Conservation (phyloP, 2,329 filamentous ascomycete genomes). For the Alternaria ventricosa region DNA sequence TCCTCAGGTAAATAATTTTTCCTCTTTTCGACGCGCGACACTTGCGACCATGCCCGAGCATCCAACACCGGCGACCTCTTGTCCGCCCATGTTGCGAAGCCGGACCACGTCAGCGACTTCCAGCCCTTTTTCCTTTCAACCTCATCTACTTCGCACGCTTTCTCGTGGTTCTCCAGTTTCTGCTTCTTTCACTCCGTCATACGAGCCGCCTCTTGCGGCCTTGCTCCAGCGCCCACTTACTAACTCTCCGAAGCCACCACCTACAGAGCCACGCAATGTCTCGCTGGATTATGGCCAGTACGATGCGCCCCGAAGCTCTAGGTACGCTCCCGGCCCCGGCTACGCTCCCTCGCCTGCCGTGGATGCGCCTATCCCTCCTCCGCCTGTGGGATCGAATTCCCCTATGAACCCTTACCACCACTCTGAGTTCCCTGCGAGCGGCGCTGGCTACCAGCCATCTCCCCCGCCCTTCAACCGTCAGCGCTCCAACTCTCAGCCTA, state of each 20-base stretch:
- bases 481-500: slow-evolving; percentile 45
- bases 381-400: slow-evolving; percentile 28
- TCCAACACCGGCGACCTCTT: slow-evolving; percentile 26
- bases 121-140: slow-evolving; percentile 22
- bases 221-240: slow-evolving; percentile 38
- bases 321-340: slow-evolving; percentile 41
- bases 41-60: slow-evolving; percentile 29
- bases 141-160: slow-evolving; percentile 27
- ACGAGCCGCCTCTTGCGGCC: slow-evolving; percentile 45
- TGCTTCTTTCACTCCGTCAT: slow-evolving; percentile 42
- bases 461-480: slow-evolving; percentile 46
- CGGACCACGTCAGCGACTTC: slow-evolving; percentile 26
- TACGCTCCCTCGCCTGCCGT: slow-evolving; percentile 41
- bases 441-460: slow-evolving; percentile 29
- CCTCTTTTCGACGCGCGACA: slow-evolving; percentile 39
- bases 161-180: slow-evolving; percentile 38
- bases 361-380: slow-evolving; percentile 28
- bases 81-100: slow-evolving; percentile 31
- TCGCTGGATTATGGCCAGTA: slow-evolving; percentile 8
- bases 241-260: slow-evolving; percentile 42
- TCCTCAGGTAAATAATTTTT: slow-evolving; percentile 46
- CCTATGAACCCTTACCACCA: slow-evolving; percentile 42
- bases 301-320: slow-evolving; percentile 27
- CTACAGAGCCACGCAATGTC: slow-evolving; percentile 8
- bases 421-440: slow-evolving; percentile 34